phyloP scores from a whole-genome alignment of 1,139 yeast genomes.

The Geotrichum klebahnii region DNA sequence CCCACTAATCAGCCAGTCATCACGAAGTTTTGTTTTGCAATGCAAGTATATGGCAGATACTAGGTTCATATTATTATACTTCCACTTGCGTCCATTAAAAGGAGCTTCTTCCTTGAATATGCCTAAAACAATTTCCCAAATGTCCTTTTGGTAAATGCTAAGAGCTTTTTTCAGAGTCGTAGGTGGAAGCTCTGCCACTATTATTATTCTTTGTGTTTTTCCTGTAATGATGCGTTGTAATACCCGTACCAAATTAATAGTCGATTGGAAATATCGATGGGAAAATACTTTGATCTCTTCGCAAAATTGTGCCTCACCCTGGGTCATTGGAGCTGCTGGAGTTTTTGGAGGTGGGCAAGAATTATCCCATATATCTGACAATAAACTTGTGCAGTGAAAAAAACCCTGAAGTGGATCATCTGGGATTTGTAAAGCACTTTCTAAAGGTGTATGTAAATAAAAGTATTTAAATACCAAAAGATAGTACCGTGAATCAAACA shows the following conservation, averaged over 20 bases:
- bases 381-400: conserved; percentile 44
- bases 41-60: conserved; percentile 82
- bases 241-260: conserved; percentile 38
- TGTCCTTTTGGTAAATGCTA: conserved; percentile 52
- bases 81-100: conserved; percentile 92
- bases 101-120: conserved; percentile 76
- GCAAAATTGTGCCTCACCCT: conserved; percentile 14
- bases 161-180: conserved; percentile 41
- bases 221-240: conserved; percentile 38
- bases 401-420: conserved; percentile 44
- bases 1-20: conserved; percentile 84
- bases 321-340: conserved; percentile 10
- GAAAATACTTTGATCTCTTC: conserved; percentile 30
- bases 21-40: conserved; percentile 66
- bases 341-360: conserved; percentile 18
- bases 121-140: conserved; percentile 67
- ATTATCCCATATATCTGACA: conserved; percentile 25
- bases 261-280: conserved; percentile 34
- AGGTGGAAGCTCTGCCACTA: conserved; percentile 44
- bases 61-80: conserved; percentile 85
- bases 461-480: conserved; percentile 43
- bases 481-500: conserved; percentile 70
- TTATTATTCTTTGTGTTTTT: conserved; percentile 43
- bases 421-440: conserved; percentile 35
- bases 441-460: conserved; percentile 39